Conservation (phyloP, 768 basidiomycete genomes). For the Pleurotus djamor region DNA sequence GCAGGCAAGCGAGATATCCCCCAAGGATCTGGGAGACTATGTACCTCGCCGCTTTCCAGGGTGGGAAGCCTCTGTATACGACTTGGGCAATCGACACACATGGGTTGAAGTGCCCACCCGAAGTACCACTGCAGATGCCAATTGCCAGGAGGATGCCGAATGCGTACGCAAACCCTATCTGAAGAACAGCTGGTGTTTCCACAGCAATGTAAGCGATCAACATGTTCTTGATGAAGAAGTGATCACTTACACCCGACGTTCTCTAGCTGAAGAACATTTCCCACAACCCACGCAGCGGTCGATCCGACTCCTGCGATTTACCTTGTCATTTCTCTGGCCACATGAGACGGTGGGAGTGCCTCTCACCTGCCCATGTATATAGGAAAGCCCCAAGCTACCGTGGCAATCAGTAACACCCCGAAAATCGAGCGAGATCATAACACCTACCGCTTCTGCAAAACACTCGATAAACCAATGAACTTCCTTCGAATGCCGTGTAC, state of each 20-base stretch:
- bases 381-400: conserved; percentile 58
- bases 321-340: background rate
- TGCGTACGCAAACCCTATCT: conserved; percentile 57
- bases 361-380: conserved; percentile 51
- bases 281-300: conserved; percentile 46
- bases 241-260: conserved; percentile 48
- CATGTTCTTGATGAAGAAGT: background rate
- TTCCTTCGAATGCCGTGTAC: no score
- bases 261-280: conserved; percentile 34
- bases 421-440: background rate
- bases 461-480: conserved; percentile 30
- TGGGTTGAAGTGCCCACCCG: conserved; percentile 68
- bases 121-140: conserved; percentile 46
- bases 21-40: conserved; percentile 67
- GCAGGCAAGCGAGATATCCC: conserved; percentile 57
- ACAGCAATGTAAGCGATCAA: no score
- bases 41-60: conserved; percentile 54
- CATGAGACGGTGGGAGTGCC: background rate
- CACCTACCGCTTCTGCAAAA: conserved; percentile 57
- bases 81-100: conserved; percentile 52
- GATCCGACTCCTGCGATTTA: conserved; percentile 48
- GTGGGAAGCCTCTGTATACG: conserved; percentile 55
- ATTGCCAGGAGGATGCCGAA: conserved; percentile 62
- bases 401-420: background rate
- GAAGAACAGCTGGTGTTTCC: conserved; percentile 40